A percentile compares a stretch with the other conserved stretches of the same genome.
Conservation (phyloP, 2,329 filamentous ascomycete genomes). For the Tothia fuscella region DNA sequence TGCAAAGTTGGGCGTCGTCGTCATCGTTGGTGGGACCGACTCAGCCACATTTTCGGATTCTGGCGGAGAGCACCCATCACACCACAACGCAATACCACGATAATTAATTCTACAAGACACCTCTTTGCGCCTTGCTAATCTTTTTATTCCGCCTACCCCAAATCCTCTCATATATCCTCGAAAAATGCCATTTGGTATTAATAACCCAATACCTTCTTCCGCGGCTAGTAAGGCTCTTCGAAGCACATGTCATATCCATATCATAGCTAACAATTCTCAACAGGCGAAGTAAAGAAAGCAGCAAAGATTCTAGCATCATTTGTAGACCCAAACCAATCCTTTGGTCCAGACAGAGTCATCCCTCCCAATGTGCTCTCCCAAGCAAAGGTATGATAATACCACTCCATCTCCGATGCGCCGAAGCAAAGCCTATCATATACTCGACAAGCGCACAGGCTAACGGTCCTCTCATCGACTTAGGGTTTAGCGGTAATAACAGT, state of each 20-base stretch:
- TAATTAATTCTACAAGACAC: too few species aligned
- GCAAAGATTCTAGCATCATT: slow-evolving; percentile 93
- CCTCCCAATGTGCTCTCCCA: slow-evolving; percentile 79
- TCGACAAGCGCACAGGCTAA: neutral
- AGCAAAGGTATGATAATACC: slow-evolving; percentile 57
- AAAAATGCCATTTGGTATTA: slow-evolving; percentile 36
- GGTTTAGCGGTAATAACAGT: slow-evolving; percentile 78
- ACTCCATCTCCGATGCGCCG: neutral
- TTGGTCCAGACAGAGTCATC: slow-evolving; percentile 95
- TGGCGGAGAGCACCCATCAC: too few species aligned
- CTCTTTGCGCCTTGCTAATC: too few species aligned
- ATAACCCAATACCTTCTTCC: slow-evolving; percentile 42
- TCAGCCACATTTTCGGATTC: too few species aligned
- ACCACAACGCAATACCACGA: too few species aligned
- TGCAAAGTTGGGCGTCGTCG: too few species aligned
- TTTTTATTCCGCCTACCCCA: too few species aligned
- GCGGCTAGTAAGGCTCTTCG: slow-evolving; percentile 35
- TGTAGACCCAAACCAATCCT: slow-evolving; percentile 82
- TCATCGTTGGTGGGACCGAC: too few species aligned
- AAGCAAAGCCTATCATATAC: neutral
- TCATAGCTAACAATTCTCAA: slow-evolving; percentile 14
- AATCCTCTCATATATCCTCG: neutral
- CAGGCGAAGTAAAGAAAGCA: slow-evolving; percentile 96
- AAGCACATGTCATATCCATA: slow-evolving; percentile 9
- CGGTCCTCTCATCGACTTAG: slow-evolving; percentile 22